Base-by-base conservation (phyloP, 768 basidiomycete species). In the Lyophyllum semitale region DNA sequence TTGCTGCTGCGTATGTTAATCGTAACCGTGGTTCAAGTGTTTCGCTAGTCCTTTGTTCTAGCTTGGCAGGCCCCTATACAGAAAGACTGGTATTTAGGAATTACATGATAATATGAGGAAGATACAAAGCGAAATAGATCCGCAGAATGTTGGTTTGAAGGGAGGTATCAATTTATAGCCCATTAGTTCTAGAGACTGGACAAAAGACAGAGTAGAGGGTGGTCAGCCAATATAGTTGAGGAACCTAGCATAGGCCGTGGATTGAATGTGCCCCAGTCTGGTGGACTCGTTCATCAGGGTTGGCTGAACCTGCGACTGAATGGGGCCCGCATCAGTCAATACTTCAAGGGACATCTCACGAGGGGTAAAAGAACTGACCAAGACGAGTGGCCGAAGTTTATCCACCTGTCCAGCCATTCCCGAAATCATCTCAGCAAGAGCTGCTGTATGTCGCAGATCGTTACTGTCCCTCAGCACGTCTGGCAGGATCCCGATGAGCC, bases 361-460 rank as follows among this genome's bases (percentile, higher is more conserved):
- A 18, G 37, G 37, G 37, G 37, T 46, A 46, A 30, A 46, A 37
- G 55, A 18, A 78, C 85, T 52, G 59, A 90, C 91, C 70, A 91
- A 65, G 13, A 79, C 77, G 4, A 83, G 68, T 9, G 88, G 88
- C 52, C 78, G 80, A 47, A 81, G 73, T 55, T 79, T 81, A 64
- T 89, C 86, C 32, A 88, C 77, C 35, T 81, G 73, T 18, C 71
- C 69, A 37, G 88, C 77, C 55, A 93, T 64, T n/a, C 78, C 76
- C 2, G 81, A 74, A 44, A 85, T 80, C 88, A 93, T 93, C 62
- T 85, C 84, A 25, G 87, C 80, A 43, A 90, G 64, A 4, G 90
- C 89, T 9, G 87, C 87, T 51, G 73, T 80, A 68, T 91, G 88
- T 49, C 87, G 76, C n/a, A 77, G 69, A 60, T 92, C 84, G 37